A percentile compares a stretch with the other conserved stretches of the same genome.
Conservation (phyloP, 257 asterid species). For the Apocynum venetum region DNA sequence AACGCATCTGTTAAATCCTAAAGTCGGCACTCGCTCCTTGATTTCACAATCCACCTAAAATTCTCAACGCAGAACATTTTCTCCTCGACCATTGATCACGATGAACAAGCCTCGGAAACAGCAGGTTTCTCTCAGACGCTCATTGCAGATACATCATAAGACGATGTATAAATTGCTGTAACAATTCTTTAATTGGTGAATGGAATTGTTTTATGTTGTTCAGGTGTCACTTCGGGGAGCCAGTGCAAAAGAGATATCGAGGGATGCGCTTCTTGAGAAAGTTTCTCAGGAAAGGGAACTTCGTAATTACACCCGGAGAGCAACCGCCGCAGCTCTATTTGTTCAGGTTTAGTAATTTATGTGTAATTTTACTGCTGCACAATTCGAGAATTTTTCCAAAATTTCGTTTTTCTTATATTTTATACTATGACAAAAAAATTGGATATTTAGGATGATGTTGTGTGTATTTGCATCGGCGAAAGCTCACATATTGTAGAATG, state of each 20-base stretch:
- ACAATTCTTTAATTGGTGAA: not conserved
- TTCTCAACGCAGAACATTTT: not conserved
- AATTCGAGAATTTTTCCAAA: not conserved
- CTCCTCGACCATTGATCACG: constrained; percentile 4
- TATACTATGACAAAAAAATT: not conserved
- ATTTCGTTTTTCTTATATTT: not conserved
- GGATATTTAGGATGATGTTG: not conserved
- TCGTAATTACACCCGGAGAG: constrained; percentile 64
- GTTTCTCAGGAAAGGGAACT: constrained; percentile 78
- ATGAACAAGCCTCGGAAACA: constrained; percentile 34
- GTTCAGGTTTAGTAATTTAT: constrained; percentile 49
- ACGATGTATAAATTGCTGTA: not conserved
- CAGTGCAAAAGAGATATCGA: constrained; percentile 76
- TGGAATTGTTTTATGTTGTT: constrained; percentile 16
- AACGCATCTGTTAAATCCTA: too few species aligned
- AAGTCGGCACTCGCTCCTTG: not conserved
- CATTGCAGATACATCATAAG: not conserved
- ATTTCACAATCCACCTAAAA: not conserved
- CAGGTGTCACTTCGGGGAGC: constrained; percentile 96
- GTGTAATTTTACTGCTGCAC: not conserved
- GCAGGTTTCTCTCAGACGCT: constrained; percentile 21
- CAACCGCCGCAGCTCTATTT: constrained; percentile 60
- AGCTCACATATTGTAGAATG: not conserved
- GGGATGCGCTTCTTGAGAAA: constrained; percentile 75
- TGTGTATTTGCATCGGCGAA: not conserved